Evolutionary conservation across 164 flowering plant species (phyloP), one percentile per base, ranked within the genome.

Genomic region (Litsea cubeba): DNA sequence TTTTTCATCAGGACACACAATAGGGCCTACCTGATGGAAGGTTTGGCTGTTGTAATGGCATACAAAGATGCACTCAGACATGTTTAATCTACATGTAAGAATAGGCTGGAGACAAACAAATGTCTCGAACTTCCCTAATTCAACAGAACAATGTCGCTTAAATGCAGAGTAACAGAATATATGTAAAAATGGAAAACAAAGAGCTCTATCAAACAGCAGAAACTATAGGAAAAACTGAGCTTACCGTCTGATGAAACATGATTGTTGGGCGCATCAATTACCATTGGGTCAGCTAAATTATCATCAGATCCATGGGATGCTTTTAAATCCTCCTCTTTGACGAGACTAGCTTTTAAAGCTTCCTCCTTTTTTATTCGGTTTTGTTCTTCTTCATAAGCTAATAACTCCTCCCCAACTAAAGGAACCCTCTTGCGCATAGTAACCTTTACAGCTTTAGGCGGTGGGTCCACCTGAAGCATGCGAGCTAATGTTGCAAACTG

Each of bases 391-490:
- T 95, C 99, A 84, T 93, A 95, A 62, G 98, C 94, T 79, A 85
- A 81, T 68, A 95, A 84, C 85, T 95, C 99, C 71, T 95, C 99
- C 58, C 99, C 99, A 77, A 88, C 97, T 84, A 95, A 88, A 62
- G 96, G 98, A 80, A 95, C 89, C 78, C 99, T 89, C 85, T 85
- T 86, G 74, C 97, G 83, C 85, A 95, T 79, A 60, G 90, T 88
- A 70, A 93, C 95, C 84, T 95, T 95, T 72, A 95, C 98, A 85
- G 91, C 95, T 85, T 91, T 95, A 71, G 99, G 99, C 76, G 99
- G 99, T 73, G 99, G 99, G 83, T 91, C 97, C 63, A 94, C 90
- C 84, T 95, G 99, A 84, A 95, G 99, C 91, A 89, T 89, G 18
- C 98, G 96, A 70, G 99, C 97, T 79, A 91, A 79, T 12, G 98